A percentile compares a stretch with the other conserved stretches of the same genome.
These are phyloP conservation scores for Hirsutella thompsonii DNA, from an alignment of 2,329 filamentous ascomycete species.

Conservation along the genomic window DNA sequence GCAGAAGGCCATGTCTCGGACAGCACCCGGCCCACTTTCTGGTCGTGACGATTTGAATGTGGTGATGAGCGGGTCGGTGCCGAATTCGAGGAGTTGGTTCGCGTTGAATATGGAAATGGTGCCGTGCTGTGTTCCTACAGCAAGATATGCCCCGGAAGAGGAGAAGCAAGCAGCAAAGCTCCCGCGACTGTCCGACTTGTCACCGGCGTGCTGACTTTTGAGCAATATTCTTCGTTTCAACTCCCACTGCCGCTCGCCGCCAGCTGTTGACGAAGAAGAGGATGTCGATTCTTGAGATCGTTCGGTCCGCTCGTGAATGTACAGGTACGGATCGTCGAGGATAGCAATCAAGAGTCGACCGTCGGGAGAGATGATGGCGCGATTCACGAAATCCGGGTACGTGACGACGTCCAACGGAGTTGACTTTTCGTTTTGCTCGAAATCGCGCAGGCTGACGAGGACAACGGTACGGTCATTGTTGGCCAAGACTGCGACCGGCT, in stretches of 20 bases:
- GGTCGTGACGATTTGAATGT: slow-evolving; percentile 69
- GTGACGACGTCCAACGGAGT: slow-evolving; percentile 57
- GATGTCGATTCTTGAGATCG: slow-evolving; percentile 16
- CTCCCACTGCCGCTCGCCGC: slow-evolving; percentile 34
- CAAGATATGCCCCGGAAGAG: slow-evolving; percentile 55
- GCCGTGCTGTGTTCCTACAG: slow-evolving; percentile 69
- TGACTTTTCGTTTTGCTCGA: slow-evolving; percentile 26
- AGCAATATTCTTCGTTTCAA: slow-evolving; percentile 38
- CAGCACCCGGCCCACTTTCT: slow-evolving; percentile 57
- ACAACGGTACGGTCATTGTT: slow-evolving; percentile 90
- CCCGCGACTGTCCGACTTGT: slow-evolving; percentile 43
- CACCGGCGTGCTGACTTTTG: slow-evolving; percentile 42
- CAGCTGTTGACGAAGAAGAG: slow-evolving; percentile 9
- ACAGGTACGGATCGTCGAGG: slow-evolving; percentile 76
- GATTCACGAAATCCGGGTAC: slow-evolving; percentile 81
- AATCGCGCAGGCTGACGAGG: slow-evolving; percentile 62
- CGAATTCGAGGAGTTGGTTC: slow-evolving; percentile 27
- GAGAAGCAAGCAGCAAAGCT: slow-evolving; percentile 75
- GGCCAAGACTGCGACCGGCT: slow-evolving; percentile 56
- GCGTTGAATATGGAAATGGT: slow-evolving; percentile 65
- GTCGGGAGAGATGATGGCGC: slow-evolving; percentile 85
- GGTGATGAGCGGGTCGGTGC: slow-evolving; percentile 52
- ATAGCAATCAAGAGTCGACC: slow-evolving; percentile 70
- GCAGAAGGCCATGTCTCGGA: slow-evolving; percentile 85
- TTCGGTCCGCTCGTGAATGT: slow-evolving; percentile 55